Evolutionary conservation across 1,284 basidiomycete species (phyloP), one percentile per base, ranked within the genome.

Genomic region (Hemileia vastatrix): DNA sequence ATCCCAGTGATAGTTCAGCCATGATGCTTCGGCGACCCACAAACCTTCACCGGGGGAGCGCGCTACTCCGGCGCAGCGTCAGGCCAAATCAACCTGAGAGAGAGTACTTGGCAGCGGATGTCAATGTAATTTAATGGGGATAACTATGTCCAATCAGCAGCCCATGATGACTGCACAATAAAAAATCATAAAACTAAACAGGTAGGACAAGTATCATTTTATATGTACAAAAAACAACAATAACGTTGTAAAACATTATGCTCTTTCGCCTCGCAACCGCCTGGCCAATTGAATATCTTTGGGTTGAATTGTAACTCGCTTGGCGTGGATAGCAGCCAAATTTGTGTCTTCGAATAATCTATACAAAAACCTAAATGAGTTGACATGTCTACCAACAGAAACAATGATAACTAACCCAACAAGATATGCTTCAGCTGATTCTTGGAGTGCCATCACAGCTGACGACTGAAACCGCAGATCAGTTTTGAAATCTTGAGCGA

Each of bases 401-500:
- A n/a, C 19, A 21, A 36, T 13, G 9, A 11, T 5, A 43, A 24
- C 24, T 36, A 19, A 47, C 23, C 33, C 32, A 49, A 92, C 89
- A 70, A 91, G 87, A 82, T 93, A 92, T 23, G 89, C 89, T 80
- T 93, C 89, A 56, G 87, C 89, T 8, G 92, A 92, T 77, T 96
- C 92, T 72, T 96, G 92, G 62, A 96, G 77, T 2, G 93, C 93
- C 66, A 91, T 75, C 59, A 96, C 81, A 4, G 92, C 92, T 8
- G 88, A 88, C 64, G 83, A 88, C 76, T 96, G 92, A 92, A 92
- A 96, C 53, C 92, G 81, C 61, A 95, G 77, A 11, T 68, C 63
- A 5, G 67, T 67, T 23, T 72, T 70, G 47, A 67, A 70, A 18
- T 92, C 87, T 72, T 84, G 68, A 3, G 91, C 88, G 66, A 95